Base-by-base conservation (phyloP, 2,329 filamentous ascomycete species). In the Escovopsis sp. region DNA sequence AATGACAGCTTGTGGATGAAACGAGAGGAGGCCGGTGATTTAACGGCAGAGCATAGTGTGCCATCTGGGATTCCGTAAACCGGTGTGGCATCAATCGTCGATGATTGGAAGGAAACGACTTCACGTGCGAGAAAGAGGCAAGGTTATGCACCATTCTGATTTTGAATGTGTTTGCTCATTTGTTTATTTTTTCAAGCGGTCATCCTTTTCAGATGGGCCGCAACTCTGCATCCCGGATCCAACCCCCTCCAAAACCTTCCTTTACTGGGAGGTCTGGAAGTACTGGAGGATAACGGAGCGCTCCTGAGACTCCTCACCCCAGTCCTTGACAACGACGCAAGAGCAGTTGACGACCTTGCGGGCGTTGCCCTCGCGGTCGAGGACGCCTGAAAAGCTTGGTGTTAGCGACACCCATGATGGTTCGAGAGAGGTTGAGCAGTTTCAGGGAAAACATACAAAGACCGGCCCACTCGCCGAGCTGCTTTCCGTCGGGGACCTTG, bases 311-410 rank as follows among this genome's bases (percentile, higher is more conserved):
- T 98, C 91, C 80, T 96, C 91, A 79, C 91, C 91, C 91, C 91
- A 98, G 71, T 98, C 88, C 76, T 91, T 89, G 63, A 98, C 91
- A 50, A 98, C 91, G 61, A 98, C 91, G 78, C 91, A 96, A 64
- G 89, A 96, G 87, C 91, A 98, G 84, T 98, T 98, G 75, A 98
- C 91, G 57, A 98, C 89, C 83, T 98, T 98, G 72, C 91, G 85
- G 62, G 91, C 87, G 72, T 98, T 98, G 60, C 91, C 91, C 74
- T 98, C 91, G 64, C 91, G 89, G 76, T 98, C 91, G 61, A 98
- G 81, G 58, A 95, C 88, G 74, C 89, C 89, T 95, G 44, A 40
- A 39, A 43, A 39, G 36, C 13, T 36, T 13, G 43, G 49, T 64
- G 11, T 30, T 9, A 30, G 27, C 27, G 11, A 2, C 1, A 30